Percentiles rank a stretch among this genome's conserved stretches.
These are phyloP conservation scores for Trichophyton schoenleinii DNA, from an alignment of 2,329 filamentous ascomycete genomes.

Conservation along the genomic window DNA sequence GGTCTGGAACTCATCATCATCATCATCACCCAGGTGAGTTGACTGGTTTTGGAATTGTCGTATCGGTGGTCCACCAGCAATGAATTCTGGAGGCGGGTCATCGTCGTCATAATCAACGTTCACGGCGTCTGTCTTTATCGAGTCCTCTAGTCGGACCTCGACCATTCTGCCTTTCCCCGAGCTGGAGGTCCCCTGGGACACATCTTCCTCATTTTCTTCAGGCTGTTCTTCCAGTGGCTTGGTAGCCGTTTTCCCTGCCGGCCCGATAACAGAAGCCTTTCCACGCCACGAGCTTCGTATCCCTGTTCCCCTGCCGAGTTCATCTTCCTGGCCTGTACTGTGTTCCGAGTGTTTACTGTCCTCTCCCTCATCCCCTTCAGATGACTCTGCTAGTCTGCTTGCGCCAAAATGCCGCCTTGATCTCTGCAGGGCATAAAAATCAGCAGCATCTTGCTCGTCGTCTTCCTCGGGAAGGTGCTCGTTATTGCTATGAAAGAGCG, in stretches of 20 bases:
- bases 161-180: slow-evolving; percentile 60
- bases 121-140: slow-evolving; percentile 35
- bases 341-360: slow-evolving; percentile 5
- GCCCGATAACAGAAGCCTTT: slow-evolving; percentile 27
- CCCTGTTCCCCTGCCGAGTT: slow-evolving; percentile 35
- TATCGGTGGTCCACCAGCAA: slow-evolving; percentile 40
- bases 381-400: slow-evolving; percentile 71
- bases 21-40: slow-evolving; percentile 28
- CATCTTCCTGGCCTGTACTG: slow-evolving; percentile 41
- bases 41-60: slow-evolving; percentile 41
- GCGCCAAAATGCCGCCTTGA: slow-evolving; percentile 80
- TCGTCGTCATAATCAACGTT: slow-evolving; percentile 28
- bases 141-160: slow-evolving; percentile 70
- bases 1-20: slow-evolving; percentile 25
- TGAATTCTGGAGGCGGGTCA: slow-evolving; percentile 28
- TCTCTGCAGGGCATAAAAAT: slow-evolving; percentile 80
- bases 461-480: slow-evolving; percentile 89
- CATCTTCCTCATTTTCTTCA: slow-evolving; percentile 19
- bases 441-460: slow-evolving; percentile 85
- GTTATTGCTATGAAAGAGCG: slow-evolving; percentile 83
- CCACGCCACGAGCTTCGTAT: slow-evolving; percentile 48
- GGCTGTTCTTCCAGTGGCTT: slow-evolving; percentile 22
- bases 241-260: slow-evolving; percentile 14
- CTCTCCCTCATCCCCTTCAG: slow-evolving; percentile 61
- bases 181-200: slow-evolving; percentile 28